Percentiles rank a stretch among this genome's conserved stretches.
Conservation (phyloP, 2,329 filamentous ascomycete species). For the Pseudogymnoascus sp. region DNA sequence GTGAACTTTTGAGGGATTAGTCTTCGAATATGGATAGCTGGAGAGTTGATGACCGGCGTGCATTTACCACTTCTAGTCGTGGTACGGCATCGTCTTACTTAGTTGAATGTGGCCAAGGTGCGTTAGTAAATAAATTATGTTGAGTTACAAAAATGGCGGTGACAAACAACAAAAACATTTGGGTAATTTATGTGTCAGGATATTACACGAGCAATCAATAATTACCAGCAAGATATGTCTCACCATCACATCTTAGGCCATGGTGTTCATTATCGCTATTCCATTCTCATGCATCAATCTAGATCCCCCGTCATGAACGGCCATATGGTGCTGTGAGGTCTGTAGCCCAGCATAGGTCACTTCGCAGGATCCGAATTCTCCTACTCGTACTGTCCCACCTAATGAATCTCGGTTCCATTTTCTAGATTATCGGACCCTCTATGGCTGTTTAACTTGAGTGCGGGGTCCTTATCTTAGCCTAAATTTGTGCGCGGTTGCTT, state of each 20-base stretch:
- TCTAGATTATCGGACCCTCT: no score
- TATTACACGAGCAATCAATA: no score
- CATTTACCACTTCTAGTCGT: neutral
- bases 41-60: neutral
- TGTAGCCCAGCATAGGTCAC: no score
- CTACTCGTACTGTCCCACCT: no score
- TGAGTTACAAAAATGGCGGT: neutral
- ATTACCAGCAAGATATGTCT: no score
- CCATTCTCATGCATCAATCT: no score
- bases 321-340: no score
- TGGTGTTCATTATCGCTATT: no score
- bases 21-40: neutral
- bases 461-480: neutral
- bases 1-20: neutral
- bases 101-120: neutral
- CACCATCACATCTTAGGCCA: no score
- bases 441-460: neutral
- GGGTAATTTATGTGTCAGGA: neutral
- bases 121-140: neutral
- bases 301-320: no score
- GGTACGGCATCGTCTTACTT: neutral
- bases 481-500: neutral
- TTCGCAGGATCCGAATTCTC: no score
- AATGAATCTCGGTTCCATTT: no score
- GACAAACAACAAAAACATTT: neutral